Percentiles rank a stretch among this genome's conserved stretches.
These are phyloP conservation scores for Yamadazyma atmosphaerica DNA, from an alignment of 1,139 yeast species.

Conservation along the genomic window DNA sequence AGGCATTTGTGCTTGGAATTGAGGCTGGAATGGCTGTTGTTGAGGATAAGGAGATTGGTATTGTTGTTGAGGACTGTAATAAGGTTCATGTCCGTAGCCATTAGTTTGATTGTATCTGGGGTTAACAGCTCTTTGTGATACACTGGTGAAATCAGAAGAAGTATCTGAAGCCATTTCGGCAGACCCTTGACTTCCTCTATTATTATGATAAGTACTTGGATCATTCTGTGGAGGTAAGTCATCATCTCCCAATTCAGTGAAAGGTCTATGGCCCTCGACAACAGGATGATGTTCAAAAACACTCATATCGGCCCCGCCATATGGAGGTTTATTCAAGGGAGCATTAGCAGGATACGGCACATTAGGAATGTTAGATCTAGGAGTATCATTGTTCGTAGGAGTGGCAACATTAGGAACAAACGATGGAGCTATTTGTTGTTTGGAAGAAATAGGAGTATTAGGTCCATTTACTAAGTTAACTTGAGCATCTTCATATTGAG, in stretches of 20 bases:
- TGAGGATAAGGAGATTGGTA: constrained; percentile 21
- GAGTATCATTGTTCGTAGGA: constrained; percentile 27
- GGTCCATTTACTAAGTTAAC: constrained; percentile 30
- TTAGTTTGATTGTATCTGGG: constrained; percentile 43
- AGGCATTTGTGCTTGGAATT: constrained; percentile 12
- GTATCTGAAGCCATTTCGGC: constrained; percentile 32
- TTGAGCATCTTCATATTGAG: constrained; percentile 20
- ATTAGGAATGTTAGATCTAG: constrained; percentile 17
- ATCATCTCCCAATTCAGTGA: constrained; percentile 46
- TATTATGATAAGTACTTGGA: constrained; percentile 4
- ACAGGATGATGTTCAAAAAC: constrained; percentile 50
- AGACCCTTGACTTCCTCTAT: constrained; percentile 17
- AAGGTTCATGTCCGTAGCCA: constrained; percentile 9
- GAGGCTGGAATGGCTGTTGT: constrained; percentile 17
- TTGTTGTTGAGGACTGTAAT: constrained; percentile 13
- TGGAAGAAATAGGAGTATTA: constrained; percentile 32
- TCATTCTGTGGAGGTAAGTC: constrained; percentile 17
- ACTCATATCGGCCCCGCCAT: constrained; percentile 20
- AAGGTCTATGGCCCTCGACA: constrained; percentile 51
- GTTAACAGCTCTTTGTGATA: constrained; percentile 76
- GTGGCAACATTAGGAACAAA: constrained; percentile 30
- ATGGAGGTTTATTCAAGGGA: constrained; percentile 21
- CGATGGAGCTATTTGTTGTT: constrained; percentile 35
- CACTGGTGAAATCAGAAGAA: constrained; percentile 73
- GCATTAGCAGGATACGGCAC: constrained; percentile 23